Evolutionary conservation across 1,284 basidiomycete genomes (phyloP).

Genomic region (Bondarzewia mesenterica): DNA sequence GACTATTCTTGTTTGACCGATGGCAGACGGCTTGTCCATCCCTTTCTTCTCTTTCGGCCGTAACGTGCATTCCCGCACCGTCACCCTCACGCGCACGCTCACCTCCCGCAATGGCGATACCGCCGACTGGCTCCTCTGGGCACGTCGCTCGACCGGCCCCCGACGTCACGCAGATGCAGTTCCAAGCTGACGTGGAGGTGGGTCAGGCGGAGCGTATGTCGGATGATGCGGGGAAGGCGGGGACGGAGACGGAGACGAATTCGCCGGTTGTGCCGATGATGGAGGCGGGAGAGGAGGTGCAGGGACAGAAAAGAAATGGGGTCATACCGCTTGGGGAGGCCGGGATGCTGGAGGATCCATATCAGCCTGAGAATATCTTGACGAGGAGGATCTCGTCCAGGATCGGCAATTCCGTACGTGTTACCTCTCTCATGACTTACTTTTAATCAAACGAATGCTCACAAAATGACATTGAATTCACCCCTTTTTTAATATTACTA

Average conservation of each 20-base stretch:
- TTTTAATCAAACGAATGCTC: too few relatives aligned
- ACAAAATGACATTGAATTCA: not conserved
- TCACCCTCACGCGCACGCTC: conserved; percentile 25
- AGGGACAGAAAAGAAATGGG: not conserved
- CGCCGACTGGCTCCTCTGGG: conserved; percentile 46
- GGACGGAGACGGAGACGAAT: not conserved
- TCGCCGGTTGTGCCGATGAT: not conserved
- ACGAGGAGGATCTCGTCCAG: not conserved
- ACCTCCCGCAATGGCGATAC: conserved; percentile 14
- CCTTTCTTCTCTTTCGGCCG: conserved; percentile 52
- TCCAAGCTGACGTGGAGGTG: not conserved
- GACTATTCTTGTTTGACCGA: not conserved
- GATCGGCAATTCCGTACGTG: too few relatives aligned
- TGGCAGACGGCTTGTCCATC: conserved; percentile 77
- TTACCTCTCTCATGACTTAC: too few relatives aligned
- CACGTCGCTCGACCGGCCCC: conserved; percentile 19
- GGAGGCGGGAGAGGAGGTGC: not conserved
- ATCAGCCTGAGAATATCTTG: not conserved
- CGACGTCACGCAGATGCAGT: not conserved
- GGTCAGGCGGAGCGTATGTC: not conserved
- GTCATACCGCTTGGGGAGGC: not conserved
- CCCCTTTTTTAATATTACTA: not conserved
- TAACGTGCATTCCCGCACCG: not conserved
- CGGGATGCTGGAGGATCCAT: not conserved
- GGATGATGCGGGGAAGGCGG: not conserved